Evolutionary conservation across 257 asterid species (phyloP).

Genomic region (Euphrasia confusa): DNA sequence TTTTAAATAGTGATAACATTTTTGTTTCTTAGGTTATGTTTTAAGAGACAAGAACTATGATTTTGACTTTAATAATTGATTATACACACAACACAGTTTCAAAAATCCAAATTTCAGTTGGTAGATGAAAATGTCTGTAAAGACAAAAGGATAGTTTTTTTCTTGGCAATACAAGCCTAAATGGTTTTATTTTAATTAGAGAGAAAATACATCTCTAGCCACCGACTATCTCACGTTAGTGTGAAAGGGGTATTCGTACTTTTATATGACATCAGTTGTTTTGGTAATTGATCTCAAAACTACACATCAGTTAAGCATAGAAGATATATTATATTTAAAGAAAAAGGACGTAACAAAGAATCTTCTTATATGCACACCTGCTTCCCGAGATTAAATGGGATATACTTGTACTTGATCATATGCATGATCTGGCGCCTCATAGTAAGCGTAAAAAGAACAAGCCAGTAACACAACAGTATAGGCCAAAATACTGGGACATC

Average conservation of each 20-base stretch:
- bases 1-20: no score
- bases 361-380: slow-evolving; percentile 44
- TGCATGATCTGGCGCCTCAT: slow-evolving; percentile 93
- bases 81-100: no score
- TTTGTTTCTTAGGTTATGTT: no score
- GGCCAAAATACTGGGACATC: slow-evolving; percentile 99
- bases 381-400: slow-evolving; percentile 80
- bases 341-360: neutral
- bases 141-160: no score
- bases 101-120: no score
- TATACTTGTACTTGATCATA: slow-evolving; percentile 81
- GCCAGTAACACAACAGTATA: slow-evolving; percentile 76
- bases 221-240: no score
- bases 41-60: no score
- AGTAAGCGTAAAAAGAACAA: slow-evolving; percentile 75
- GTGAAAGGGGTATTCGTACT: neutral
- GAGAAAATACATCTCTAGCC: no score
- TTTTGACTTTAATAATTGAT: no score
- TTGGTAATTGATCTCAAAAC: neutral
- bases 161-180: no score
- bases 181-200: no score
- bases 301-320: neutral
- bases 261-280: neutral
- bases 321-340: neutral
- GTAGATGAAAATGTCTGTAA: no score